Percentiles rank a stretch among this genome's conserved stretches.
These are phyloP conservation scores for Domatiomyces globalis DNA, from an alignment of 2,329 filamentous ascomycete species.

Conservation along the genomic window DNA sequence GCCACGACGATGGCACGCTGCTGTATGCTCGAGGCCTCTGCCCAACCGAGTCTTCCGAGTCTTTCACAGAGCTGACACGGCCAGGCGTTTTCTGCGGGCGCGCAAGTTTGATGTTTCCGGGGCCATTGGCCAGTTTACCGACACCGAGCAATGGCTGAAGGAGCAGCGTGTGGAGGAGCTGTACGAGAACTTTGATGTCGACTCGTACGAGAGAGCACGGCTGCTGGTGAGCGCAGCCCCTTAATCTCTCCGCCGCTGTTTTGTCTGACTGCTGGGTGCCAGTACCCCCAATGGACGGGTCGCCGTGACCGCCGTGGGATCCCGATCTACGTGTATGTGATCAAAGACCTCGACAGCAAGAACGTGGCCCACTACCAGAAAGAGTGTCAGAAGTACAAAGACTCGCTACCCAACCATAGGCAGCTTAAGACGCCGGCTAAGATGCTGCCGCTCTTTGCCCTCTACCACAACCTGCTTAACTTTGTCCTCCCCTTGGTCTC, in stretches of 20 bases:
- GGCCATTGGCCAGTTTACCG: conserved; percentile 69
- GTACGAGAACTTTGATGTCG: conserved; percentile 74
- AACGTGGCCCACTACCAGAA: conserved; percentile 68
- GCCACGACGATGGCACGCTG: conserved; percentile 35
- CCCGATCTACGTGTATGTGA: conserved; percentile 81
- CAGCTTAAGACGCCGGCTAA: conserved; percentile 47
- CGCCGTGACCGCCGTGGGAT: conserved; percentile 81
- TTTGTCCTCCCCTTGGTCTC: conserved; percentile 80
- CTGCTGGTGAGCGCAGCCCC: conserved; percentile 45
- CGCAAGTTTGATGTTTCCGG: conserved; percentile 66
- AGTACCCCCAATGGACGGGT: conserved; percentile 70
- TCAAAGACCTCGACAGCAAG: conserved; percentile 69
- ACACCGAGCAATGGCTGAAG: conserved; percentile 75
- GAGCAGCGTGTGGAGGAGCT: conserved; percentile 64
- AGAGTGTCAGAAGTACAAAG: conserved; percentile 25
- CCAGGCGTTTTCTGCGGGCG: conserved; percentile 71
- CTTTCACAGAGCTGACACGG: conserved; percentile 1
- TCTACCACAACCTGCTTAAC: conserved; percentile 83
- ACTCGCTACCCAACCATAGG: conserved; percentile 39
- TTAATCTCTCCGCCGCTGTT: not conserved
- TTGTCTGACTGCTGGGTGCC: not conserved
- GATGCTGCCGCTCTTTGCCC: conserved; percentile 71
- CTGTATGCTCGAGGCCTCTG: conserved; percentile 25
- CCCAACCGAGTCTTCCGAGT: not conserved
- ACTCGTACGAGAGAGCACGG: conserved; percentile 63